Evolutionary conservation across 1,284 basidiomycete species (phyloP), one percentile per base, ranked within the genome.

Genomic region (Ustilago hordei): DNA sequence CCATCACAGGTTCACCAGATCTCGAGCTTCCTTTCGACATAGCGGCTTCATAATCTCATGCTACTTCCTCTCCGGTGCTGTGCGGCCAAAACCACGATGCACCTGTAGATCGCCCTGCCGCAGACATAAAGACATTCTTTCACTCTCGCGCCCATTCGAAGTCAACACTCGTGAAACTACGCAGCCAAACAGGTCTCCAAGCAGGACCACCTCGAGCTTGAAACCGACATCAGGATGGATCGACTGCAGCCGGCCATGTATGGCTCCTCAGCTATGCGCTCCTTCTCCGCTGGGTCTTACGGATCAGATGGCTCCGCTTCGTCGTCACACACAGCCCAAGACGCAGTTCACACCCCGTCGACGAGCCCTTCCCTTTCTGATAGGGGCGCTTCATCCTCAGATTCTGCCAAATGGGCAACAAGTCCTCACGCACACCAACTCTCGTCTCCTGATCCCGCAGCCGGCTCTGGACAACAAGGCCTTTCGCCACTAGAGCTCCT

Each of bases 401-500:
- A 67, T 31, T 35, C 56, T 23, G 15, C 38, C 3, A 19, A 34
- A 2, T 77, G 74, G 69, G 53, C 11, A 38, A 64, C 50, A 28
- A 13, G 60, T 31, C 64, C 68, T 31, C 60, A 15, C 17, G 50
- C 55, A 9, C 57, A 62, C 35, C 57, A 63, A 15, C 38, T 45
- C 8, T 58, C 64, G 15, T 38, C 56, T 11, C 52, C 53, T 39
- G 41, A 48, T 28, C 45, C 64, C 9, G 19, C 23, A 19, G 31
- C 55, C 34, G 56, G 36, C 36, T 31, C 66, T 15, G 34, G 60
- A 3, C 31, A 57, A 3, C 31, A 64, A 15, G 60, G 52, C 1
- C 68, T 78, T 8, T 78, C 75, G 1, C 75, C 75, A 15, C 64
- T 78, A 12, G 75, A 78, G 41, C 64, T 71, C 13, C 71, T 78